A percentile compares a stretch with the other conserved stretches of the same genome.
phyloP scores from a whole-genome alignment of 495 filamentous ascomycete species.

The Penicillium cinerascens region DNA sequence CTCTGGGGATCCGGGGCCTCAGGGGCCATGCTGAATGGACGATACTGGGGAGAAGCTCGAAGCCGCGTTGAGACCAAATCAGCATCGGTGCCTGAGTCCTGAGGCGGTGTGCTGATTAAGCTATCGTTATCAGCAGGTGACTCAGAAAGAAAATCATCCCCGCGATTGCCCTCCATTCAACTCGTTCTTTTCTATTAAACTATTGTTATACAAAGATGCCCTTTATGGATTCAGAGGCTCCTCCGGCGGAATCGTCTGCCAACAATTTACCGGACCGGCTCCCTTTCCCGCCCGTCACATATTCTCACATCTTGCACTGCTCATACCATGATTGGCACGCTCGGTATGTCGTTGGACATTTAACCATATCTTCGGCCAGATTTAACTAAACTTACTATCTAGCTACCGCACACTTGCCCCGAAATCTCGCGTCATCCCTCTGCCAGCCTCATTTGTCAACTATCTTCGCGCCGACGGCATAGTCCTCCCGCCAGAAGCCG shows the following conservation, averaged over 20 bases:
- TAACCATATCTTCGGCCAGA: background rate
- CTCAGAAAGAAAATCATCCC: conserved; percentile 23
- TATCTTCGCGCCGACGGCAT: conserved; percentile 95
- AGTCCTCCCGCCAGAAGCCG: conserved; percentile 61
- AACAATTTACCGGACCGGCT: conserved; percentile 38
- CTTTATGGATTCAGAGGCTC: conserved; percentile 25
- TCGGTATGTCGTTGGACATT: conserved; percentile 29
- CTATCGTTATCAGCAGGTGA: conserved; percentile 28
- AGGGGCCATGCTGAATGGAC: conserved; percentile 46
- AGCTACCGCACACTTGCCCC: conserved; percentile 79
- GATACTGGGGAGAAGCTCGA: conserved; percentile 1
- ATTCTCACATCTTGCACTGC: conserved; percentile 86
- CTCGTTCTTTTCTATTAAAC: background rate
- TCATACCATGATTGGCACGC: conserved; percentile 91
- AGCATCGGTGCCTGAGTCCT: conserved; percentile 4
- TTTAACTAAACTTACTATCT: background rate
- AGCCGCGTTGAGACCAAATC: conserved; percentile 12
- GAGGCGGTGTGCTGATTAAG: conserved; percentile 9
- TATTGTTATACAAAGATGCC: conserved; percentile 33
- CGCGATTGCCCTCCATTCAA: conserved; percentile 13
- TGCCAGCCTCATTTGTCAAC: conserved; percentile 67
- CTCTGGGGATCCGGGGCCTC: conserved; percentile 56
- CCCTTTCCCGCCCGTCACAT: conserved; percentile 77
- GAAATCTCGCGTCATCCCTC: conserved; percentile 77
- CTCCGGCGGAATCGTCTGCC: conserved; percentile 10